Base-by-base conservation (phyloP, 106 monocot species). In the Dioscorea dumetorum region DNA sequence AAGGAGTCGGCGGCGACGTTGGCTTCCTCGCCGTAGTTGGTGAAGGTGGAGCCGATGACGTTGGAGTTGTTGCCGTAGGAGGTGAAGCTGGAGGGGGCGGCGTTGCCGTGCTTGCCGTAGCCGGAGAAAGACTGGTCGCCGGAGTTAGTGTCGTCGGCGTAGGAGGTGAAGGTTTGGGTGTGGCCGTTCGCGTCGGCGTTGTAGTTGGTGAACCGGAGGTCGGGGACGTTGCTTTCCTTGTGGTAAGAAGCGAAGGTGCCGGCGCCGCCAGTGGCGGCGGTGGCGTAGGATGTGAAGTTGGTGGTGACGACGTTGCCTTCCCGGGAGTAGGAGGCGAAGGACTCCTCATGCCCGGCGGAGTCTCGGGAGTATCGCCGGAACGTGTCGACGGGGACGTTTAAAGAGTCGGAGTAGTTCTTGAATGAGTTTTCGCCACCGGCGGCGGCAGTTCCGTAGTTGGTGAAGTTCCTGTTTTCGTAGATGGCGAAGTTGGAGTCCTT, bases 271-370 rank as follows among this genome's bases (percentile, higher is more conserved):
- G 63, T 67, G 22, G 88, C 72, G 59, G 58, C 48, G 69, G 78
- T 49, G 72, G 71, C 87, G 75, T 99, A 99, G n/a, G 73, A 73
- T 66, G 93, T 90, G 90, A 99, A 93, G 77, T 99, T 99, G 57
- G 78, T n/a, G 61, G 90, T 90, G 61, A 76, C 84, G 33, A 90
- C 81, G 68, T 90, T 93, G 56, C 86, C 93, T 20, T 82, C 50
- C 28, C 68, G 60, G 23, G 74, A 61, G 72, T 99, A 99, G 68
- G 28, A 20, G 22, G 81, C 6, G 73, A 99, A 99, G 14, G 52
- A 5, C 67, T 79, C 82, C 18, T 73, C 48, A 60, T 79, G 78
- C 24, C 69, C 72, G 54, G 56, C 34, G 19, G 87, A 74, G 60
- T 80, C 79, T 15, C 90, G 82, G 75, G 82, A 73, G 77, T 99